Percentiles rank a stretch among this genome's conserved stretches.
Conservation (phyloP, 768 basidiomycete genomes). For the Phaeolepiota aurea region DNA sequence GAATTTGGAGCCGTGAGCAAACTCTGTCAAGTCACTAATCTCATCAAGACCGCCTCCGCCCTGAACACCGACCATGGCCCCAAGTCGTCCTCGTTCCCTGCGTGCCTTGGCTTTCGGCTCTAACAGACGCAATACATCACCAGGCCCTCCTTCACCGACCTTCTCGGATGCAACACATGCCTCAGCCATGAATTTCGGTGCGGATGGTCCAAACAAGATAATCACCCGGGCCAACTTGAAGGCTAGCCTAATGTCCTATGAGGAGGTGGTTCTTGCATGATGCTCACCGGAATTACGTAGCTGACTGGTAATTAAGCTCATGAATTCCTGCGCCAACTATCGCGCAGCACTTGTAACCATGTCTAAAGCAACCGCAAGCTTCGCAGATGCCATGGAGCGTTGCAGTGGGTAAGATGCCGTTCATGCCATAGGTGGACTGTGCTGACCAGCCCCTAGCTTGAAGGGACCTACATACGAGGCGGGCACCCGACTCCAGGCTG, state of each 20-base stretch:
- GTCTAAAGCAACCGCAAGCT: slow-evolving; percentile 75
- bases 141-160: slow-evolving; percentile 71
- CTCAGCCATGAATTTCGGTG: slow-evolving; percentile 71
- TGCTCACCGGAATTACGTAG: not conserved
- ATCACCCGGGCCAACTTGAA: slow-evolving; percentile 77
- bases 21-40: not conserved
- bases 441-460: slow-evolving; percentile 30
- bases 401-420: slow-evolving; percentile 66
- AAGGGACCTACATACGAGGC: slow-evolving; percentile 78
- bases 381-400: slow-evolving; percentile 80
- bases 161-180: slow-evolving; percentile 76
- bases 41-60: not conserved
- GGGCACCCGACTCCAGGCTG: slow-evolving; percentile 76
- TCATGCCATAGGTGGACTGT: not conserved
- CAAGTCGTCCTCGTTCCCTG: slow-evolving; percentile 45
- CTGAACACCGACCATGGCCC: slow-evolving; percentile 24
- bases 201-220: slow-evolving; percentile 69
- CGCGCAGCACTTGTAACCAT: slow-evolving; percentile 73
- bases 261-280: slow-evolving; percentile 41
- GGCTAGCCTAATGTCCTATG: slow-evolving; percentile 70
- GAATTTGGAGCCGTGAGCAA: not conserved
- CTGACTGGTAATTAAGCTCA: slow-evolving; percentile 41
- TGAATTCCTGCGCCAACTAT: slow-evolving; percentile 71
- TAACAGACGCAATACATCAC: slow-evolving; percentile 34
- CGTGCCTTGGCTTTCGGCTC: slow-evolving; percentile 43